phyloP scores from a whole-genome alignment of 768 basidiomycete genomes.

The Lenzites betulinus region DNA sequence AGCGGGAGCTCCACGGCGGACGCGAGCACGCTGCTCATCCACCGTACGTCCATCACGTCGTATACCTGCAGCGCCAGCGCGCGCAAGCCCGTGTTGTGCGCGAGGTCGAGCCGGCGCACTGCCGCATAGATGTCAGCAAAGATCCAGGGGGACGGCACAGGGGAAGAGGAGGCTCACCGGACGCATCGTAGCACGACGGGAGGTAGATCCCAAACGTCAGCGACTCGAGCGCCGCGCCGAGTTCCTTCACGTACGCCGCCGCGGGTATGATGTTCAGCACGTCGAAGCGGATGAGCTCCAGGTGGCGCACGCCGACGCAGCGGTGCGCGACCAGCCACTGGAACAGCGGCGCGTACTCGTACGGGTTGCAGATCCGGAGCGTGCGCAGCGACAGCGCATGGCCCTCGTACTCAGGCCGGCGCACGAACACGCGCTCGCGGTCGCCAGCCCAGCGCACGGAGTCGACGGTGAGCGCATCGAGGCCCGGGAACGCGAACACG shows the following conservation, averaged over 20 bases:
- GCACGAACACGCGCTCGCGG: background rate
- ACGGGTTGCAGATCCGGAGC: slow-evolving; percentile 6
- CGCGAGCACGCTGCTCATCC: background rate
- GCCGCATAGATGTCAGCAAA: background rate
- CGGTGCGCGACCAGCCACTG: background rate
- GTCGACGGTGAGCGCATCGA: slow-evolving; percentile 1
- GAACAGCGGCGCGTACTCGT: slow-evolving; percentile 4
- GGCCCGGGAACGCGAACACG: background rate
- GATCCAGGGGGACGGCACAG: background rate
- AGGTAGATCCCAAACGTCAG: slow-evolving; percentile 5
- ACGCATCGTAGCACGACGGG: background rate
- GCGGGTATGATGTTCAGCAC: background rate
- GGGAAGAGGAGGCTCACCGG: background rate
- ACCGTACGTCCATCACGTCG: background rate
- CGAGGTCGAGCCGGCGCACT: background rate
- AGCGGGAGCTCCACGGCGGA: slow-evolving; percentile 2
- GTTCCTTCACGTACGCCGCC: background rate
- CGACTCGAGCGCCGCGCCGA: background rate
- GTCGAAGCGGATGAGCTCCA: slow-evolving; percentile 2
- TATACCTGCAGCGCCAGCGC: slow-evolving; percentile 4
- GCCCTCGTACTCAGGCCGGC: background rate
- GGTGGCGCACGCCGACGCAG: background rate
- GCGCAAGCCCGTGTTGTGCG: background rate
- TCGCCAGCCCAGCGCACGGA: slow-evolving; percentile 6
- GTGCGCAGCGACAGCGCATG: background rate